Evolutionary conservation across 495 filamentous ascomycete species (phyloP).

Genomic region (Daldinia loculata): DNA sequence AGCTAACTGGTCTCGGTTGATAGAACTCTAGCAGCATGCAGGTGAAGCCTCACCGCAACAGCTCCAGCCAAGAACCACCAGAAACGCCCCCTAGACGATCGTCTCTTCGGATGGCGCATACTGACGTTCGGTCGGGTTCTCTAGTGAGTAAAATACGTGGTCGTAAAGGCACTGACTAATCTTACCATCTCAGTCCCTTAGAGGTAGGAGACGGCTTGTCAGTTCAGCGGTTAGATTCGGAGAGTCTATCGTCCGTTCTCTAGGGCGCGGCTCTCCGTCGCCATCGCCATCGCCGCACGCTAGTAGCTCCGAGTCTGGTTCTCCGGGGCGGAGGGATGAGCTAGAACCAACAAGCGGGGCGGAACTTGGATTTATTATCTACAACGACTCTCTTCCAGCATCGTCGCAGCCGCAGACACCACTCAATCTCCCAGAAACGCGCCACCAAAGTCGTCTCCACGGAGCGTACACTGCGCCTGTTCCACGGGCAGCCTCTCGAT

Average conservation of each 20-base stretch:
- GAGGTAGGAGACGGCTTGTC: conserved; percentile 36
- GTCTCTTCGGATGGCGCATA: conserved; percentile 22
- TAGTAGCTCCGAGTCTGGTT: conserved; percentile 14
- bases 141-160: conserved; percentile 26
- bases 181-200: conserved; percentile 21
- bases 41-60: conserved; percentile 4
- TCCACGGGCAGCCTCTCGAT: conserved; percentile 28
- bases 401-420: conserved; percentile 65
- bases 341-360: neutral
- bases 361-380: conserved; percentile 51
- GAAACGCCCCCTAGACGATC: conserved; percentile 41
- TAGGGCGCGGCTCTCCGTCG: conserved; percentile 37
- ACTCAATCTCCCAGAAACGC: conserved; percentile 59
- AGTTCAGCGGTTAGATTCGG: conserved; percentile 46
- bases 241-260: conserved; percentile 33
- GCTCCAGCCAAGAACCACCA: conserved; percentile 27
- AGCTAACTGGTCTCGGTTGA: conserved; percentile 34
- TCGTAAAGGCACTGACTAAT: neutral
- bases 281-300: conserved; percentile 25
- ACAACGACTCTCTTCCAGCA: conserved; percentile 61
- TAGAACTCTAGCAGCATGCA: conserved; percentile 23
- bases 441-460: conserved; percentile 57
- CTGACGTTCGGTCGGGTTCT: conserved; percentile 21
- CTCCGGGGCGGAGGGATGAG: conserved; percentile 11
- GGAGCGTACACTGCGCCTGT: conserved; percentile 58